Conservation (phyloP, 495 filamentous ascomycete species). For the Daldinia childiae region DNA sequence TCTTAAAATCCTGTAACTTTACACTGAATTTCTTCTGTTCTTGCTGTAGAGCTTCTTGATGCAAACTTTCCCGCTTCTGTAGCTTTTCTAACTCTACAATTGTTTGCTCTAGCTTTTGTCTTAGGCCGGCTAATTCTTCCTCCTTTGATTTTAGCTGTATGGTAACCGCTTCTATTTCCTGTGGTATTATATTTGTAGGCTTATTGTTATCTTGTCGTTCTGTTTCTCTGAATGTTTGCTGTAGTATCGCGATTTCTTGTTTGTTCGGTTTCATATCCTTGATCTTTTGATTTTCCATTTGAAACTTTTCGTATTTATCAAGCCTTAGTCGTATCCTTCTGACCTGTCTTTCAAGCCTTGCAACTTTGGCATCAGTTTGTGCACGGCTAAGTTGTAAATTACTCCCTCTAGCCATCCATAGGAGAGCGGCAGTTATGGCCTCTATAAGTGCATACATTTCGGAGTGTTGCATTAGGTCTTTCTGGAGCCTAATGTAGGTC, state of each 20-base stretch:
- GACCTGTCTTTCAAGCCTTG: not conserved
- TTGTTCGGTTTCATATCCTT: not conserved
- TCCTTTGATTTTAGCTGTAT: not conserved
- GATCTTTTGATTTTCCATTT: not conserved
- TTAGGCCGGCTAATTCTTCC: not conserved
- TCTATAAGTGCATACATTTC: slow-evolving; percentile 19
- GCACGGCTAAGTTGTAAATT: not conserved
- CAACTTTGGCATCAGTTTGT: not conserved
- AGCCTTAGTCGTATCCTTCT: not conserved
- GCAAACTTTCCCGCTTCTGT: not conserved
- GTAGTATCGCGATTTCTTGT: not conserved
- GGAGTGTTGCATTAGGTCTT: not conserved
- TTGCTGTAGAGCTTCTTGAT: not conserved
- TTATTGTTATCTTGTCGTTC: not conserved
- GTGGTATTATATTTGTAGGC: not conserved
- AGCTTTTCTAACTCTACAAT: not conserved
- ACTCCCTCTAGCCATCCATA: not conserved
- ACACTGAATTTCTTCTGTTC: not conserved
- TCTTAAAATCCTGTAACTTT: not conserved
- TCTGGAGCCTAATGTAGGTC: not conserved
- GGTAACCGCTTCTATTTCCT: not conserved
- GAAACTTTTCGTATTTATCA: not conserved
- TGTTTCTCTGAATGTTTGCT: not conserved
- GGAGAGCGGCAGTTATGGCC: not conserved
- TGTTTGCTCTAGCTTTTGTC: not conserved